Evolutionary conservation across 2,329 filamentous ascomycete genomes (phyloP).

Genomic region (Helminthosporium solani): DNA sequence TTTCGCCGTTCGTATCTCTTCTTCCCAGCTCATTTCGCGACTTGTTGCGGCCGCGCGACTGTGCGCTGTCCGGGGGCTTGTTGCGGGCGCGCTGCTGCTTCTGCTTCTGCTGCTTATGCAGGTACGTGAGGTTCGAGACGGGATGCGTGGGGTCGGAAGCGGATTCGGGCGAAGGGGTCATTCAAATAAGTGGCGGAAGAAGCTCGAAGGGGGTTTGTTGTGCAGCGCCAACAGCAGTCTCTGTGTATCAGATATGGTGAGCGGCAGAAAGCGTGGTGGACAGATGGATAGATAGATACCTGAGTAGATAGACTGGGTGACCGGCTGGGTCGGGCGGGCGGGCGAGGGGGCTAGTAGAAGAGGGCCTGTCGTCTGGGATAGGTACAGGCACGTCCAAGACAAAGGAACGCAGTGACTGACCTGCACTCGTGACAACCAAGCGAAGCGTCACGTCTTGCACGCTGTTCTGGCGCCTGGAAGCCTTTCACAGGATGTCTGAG

Average conservation of each 20-base stretch:
- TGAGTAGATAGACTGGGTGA: background rate
- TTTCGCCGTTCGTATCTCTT: slow-evolving; percentile 41
- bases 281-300: too few relatives aligned
- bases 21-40: slow-evolving; percentile 46
- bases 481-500: background rate
- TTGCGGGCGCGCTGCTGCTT: slow-evolving; percentile 37
- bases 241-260: background rate
- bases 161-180: slow-evolving; percentile 42
- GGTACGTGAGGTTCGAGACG: slow-evolving; percentile 36
- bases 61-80: slow-evolving; percentile 37
- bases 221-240: slow-evolving; percentile 7
- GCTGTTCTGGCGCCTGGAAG: background rate
- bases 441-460: background rate
- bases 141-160: slow-evolving; percentile 32
- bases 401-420: slow-evolving; percentile 20
- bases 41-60: slow-evolving; percentile 39
- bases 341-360: background rate
- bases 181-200: slow-evolving; percentile 33
- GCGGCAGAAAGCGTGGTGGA: slow-evolving; percentile 4
- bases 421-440: slow-evolving; percentile 16
- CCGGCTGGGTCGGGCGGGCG: slow-evolving; percentile 2
- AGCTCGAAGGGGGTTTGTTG: slow-evolving; percentile 12
- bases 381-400: slow-evolving; percentile 10
- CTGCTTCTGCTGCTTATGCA: slow-evolving; percentile 39
- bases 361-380: too few relatives aligned